Percentiles rank a stretch among this genome's conserved stretches.
phyloP scores from a whole-genome alignment of 2,329 filamentous ascomycete species.

The Aspergillus quadricinctus region DNA sequence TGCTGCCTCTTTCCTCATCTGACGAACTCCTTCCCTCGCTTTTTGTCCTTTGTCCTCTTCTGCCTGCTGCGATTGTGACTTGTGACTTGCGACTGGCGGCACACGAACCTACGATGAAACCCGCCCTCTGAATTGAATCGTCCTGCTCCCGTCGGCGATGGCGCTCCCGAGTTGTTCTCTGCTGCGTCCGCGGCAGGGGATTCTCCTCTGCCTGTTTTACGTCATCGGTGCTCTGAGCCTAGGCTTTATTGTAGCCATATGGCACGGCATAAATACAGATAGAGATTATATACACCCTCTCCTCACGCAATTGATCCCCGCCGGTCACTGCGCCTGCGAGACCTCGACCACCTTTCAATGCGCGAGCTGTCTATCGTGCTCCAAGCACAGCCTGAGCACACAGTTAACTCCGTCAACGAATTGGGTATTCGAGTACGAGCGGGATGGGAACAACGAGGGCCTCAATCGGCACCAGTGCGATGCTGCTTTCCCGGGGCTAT shows the following conservation, averaged over 20 bases:
- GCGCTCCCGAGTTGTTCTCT: neutral
- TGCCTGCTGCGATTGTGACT: neutral
- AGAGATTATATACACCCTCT: slow-evolving; percentile 32
- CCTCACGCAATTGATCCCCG: slow-evolving; percentile 36
- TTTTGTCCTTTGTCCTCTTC: neutral
- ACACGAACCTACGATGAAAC: neutral
- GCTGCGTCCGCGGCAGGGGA: neutral
- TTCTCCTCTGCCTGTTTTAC: neutral
- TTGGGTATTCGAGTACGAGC: slow-evolving; percentile 31
- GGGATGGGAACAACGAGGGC: slow-evolving; percentile 29
- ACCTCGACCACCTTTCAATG: slow-evolving; percentile 38
- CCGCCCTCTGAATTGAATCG: neutral
- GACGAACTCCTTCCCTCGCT: neutral
- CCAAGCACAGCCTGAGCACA: slow-evolving; percentile 6
- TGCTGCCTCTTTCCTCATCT: neutral
- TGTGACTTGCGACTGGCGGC: neutral
- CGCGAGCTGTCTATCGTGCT: slow-evolving; percentile 30
- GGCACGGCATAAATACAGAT: slow-evolving; percentile 32
- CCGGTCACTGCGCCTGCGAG: slow-evolving; percentile 36
- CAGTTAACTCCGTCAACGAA: slow-evolving; percentile 6
- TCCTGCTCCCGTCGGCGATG: slow-evolving; percentile 11
- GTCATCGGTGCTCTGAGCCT: neutral
- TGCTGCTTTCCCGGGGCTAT: slow-evolving; percentile 33
- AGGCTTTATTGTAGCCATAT: neutral
- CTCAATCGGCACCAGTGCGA: slow-evolving; percentile 27